A percentile compares a stretch with the other conserved stretches of the same genome.
Evolutionary conservation across 352 stramenopile species (phyloP).

Genomic region (Phytophthora sojae): DNA sequence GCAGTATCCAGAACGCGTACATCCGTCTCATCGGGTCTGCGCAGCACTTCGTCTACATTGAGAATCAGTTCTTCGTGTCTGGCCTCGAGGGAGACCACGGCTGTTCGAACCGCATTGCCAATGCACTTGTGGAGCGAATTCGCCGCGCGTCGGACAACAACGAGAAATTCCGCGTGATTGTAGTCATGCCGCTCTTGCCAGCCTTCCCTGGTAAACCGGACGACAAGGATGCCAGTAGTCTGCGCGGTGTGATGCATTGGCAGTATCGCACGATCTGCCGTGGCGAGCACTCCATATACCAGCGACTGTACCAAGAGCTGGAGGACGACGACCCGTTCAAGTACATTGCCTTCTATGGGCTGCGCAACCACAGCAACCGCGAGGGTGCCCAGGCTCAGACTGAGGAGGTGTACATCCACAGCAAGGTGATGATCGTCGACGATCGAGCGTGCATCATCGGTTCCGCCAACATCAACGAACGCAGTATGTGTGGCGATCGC

Average conservation of each 20-base stretch:
- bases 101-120: constrained; percentile 85
- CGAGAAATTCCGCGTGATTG: constrained; percentile 87
- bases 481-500: constrained; percentile 86
- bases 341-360: constrained; percentile 89
- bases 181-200: constrained; percentile 86
- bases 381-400: constrained; percentile 57
- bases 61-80: constrained; percentile 93
- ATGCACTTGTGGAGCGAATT: constrained; percentile 83
- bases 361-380: constrained; percentile 66
- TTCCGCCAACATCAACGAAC: constrained; percentile 90
- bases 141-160: constrained; percentile 77
- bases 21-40: constrained; percentile 88
- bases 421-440: constrained; percentile 92
- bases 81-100: constrained; percentile 83
- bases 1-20: constrained; percentile 92
- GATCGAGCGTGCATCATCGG: constrained; percentile 84
- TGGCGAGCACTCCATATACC: constrained; percentile 84
- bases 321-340: constrained; percentile 85
- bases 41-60: constrained; percentile 94
- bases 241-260: constrained; percentile 89
- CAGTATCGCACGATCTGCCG: constrained; percentile 89
- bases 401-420: constrained; percentile 91
- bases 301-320: constrained; percentile 78
- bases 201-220: constrained; percentile 82
- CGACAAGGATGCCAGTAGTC: constrained; percentile 83